These are phyloP conservation scores for Penicillium sp. DNA, from an alignment of 2,329 filamentous ascomycete species.

Conservation along the genomic window DNA sequence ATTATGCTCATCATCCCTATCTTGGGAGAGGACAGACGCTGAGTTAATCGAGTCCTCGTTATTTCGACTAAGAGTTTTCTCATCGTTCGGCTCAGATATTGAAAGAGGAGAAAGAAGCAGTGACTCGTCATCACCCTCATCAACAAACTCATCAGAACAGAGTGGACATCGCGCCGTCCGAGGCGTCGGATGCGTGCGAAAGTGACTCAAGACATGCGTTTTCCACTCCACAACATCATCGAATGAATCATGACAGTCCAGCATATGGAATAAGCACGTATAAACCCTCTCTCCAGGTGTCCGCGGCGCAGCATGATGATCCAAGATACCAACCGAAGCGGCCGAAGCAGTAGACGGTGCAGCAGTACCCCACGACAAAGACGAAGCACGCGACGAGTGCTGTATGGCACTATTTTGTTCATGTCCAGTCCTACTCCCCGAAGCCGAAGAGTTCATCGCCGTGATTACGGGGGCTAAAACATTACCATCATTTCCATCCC, in stretches of 20 bases:
- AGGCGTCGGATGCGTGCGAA: constrained; percentile 42
- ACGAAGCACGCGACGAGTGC: constrained; percentile 16
- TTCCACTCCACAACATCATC: constrained; percentile 42
- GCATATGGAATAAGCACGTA: constrained; percentile 46
- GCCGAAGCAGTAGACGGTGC: constrained; percentile 10
- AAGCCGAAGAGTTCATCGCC: background rate
- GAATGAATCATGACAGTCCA: constrained; percentile 45
- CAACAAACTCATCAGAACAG: constrained; percentile 32
- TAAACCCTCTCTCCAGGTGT: constrained; percentile 20
- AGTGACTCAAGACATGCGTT: constrained; percentile 47
- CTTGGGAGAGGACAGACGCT: background rate
- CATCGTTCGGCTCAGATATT: background rate
- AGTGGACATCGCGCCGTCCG: constrained; percentile 45
- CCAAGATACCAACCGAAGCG: background rate
- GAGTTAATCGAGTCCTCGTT: background rate
- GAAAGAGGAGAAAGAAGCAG: background rate
- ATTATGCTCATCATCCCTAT: background rate
- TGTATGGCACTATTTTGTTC: background rate
- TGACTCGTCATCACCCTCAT: constrained; percentile 6
- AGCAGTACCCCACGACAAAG: constrained; percentile 26
- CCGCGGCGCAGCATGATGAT: background rate
- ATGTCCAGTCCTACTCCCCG: background rate
- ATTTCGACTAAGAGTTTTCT: background rate
- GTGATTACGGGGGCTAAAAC: constrained; percentile 8
- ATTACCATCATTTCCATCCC: constrained; percentile 14